Evolutionary conservation across 345 rosid genomes (phyloP).

Genomic region (Hibiscus trionum): DNA sequence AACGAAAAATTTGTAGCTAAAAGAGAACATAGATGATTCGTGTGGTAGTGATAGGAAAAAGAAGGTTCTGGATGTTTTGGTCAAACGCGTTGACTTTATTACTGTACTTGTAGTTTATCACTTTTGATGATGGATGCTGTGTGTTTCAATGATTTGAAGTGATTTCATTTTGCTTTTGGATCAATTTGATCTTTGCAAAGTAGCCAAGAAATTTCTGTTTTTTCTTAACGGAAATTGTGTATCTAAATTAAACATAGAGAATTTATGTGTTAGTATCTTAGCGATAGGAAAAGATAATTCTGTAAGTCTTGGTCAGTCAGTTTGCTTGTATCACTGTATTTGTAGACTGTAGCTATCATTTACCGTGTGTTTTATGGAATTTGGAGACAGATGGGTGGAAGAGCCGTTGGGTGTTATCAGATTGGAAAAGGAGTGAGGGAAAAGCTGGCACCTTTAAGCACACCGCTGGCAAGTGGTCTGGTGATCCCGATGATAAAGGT

Average conservation of each 20-base stretch:
- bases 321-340: neutral
- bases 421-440: slow-evolving; percentile 84
- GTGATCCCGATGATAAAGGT: slow-evolving; percentile 82
- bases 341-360: neutral
- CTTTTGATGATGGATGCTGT: neutral
- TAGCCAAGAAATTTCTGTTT: neutral
- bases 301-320: slow-evolving; percentile 4
- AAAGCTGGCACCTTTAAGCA: slow-evolving; percentile 76
- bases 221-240: neutral
- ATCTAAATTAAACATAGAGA: neutral
- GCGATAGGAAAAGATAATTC: slow-evolving; percentile 5
- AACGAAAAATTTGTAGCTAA: neutral
- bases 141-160: neutral
- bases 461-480: slow-evolving; percentile 78
- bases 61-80: slow-evolving; percentile 14
- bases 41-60: neutral
- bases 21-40: neutral
- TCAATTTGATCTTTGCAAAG: neutral
- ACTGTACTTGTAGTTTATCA: neutral
- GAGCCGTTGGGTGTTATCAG: slow-evolving; percentile 79
- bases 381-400: slow-evolving; percentile 72
- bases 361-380: neutral
- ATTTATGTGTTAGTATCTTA: neutral
- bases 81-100: neutral
- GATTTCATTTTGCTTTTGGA: neutral